phyloP scores from a whole-genome alignment of 2,329 filamentous ascomycete genomes.

The Paecilomyces sp. region DNA sequence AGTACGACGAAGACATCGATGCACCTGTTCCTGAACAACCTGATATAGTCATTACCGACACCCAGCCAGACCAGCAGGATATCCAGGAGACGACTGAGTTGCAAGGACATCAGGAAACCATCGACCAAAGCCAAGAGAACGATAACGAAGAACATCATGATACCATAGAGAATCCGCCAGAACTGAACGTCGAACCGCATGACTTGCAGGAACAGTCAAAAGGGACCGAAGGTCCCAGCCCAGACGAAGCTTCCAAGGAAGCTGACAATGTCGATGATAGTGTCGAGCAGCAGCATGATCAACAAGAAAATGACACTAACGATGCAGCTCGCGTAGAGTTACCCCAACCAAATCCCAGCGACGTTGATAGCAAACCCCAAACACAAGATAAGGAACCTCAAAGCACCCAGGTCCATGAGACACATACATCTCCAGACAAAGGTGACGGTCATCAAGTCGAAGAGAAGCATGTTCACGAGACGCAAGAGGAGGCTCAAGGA shows the following conservation, averaged over 20 bases:
- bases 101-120: not conserved
- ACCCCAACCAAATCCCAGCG: not conserved
- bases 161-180: not conserved
- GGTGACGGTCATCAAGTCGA: conserved; percentile 1
- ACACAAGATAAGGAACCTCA: conserved; percentile 10
- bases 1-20: conserved; percentile 28
- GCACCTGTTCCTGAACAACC: conserved; percentile 17
- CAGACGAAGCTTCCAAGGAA: not conserved
- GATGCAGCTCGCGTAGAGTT: conserved; percentile 10
- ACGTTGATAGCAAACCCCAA: conserved; percentile 3
- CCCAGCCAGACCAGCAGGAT: not conserved
- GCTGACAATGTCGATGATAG: not conserved
- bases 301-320: conserved; percentile 12
- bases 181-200: not conserved
- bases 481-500: conserved; percentile 2
- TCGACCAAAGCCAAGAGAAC: conserved; percentile 2
- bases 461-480: conserved; percentile 2
- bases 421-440: conserved; percentile 6
- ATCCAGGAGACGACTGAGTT: not conserved
- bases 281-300: conserved; percentile 3
- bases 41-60: conserved; percentile 4
- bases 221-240: conserved; percentile 4
- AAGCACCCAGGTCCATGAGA: conserved; percentile 9
- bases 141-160: not conserved
- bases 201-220: not conserved